Percentiles rank a stretch among this genome's conserved stretches.
These are phyloP conservation scores for Alternaria panax DNA, from an alignment of 2,329 filamentous ascomycete genomes.

Conservation along the genomic window DNA sequence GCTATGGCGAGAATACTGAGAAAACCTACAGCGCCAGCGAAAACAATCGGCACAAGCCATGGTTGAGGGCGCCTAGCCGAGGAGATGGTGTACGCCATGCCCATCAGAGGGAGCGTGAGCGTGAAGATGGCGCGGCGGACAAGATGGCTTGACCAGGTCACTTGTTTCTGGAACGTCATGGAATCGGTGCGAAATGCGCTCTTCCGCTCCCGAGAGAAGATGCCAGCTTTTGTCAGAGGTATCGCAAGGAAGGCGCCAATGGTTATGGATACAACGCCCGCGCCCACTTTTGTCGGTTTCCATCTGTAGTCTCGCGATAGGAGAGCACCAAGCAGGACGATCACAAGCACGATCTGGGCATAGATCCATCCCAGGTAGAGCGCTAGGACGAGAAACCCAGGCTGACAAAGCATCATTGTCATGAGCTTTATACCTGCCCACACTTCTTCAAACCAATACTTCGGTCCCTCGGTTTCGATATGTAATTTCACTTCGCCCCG, in stretches of 20 bases:
- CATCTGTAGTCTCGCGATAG: constrained; percentile 72
- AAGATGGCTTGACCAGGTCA: constrained; percentile 76
- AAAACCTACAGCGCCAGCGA: constrained; percentile 73
- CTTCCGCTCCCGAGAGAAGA: constrained; percentile 71
- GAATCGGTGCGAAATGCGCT: constrained; percentile 67
- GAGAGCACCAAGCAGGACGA: constrained; percentile 74
- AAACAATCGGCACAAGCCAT: constrained; percentile 69
- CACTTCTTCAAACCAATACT: constrained; percentile 79
- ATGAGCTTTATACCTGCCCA: constrained; percentile 73
- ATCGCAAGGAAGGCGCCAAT: constrained; percentile 74
- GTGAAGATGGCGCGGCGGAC: constrained; percentile 73
- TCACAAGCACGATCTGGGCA: constrained; percentile 75
- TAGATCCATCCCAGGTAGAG: constrained; percentile 82
- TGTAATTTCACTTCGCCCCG: constrained; percentile 81
- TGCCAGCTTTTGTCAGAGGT: constrained; percentile 75
- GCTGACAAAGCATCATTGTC: constrained; percentile 74
- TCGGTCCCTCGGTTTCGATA: constrained; percentile 73
- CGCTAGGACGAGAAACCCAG: constrained; percentile 74
- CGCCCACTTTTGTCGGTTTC: constrained; percentile 69
- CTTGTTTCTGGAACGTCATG: constrained; percentile 69
- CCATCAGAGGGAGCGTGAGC: constrained; percentile 70
- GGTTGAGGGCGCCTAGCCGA: constrained; percentile 67
- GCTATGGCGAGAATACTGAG: constrained; percentile 75
- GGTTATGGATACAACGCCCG: constrained; percentile 70
- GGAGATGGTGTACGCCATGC: constrained; percentile 71